phyloP scores from a whole-genome alignment of 148 eudicot species.

The Rhododendron kiyosumense region DNA sequence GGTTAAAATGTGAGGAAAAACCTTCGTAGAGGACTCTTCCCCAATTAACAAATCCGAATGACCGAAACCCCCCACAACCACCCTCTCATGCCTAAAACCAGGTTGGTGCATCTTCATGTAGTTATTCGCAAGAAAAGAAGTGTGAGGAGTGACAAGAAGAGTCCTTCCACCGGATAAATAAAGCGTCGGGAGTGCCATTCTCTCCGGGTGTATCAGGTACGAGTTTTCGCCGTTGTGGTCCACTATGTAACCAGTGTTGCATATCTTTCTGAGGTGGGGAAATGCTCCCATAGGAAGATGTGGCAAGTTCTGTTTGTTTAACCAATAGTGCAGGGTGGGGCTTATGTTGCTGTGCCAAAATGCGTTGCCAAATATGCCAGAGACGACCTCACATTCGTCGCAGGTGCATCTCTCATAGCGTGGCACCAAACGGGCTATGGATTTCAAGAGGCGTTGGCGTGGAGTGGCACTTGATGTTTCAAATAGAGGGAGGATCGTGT shows the following conservation, averaged over 20 bases:
- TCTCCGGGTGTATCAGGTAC: constrained; percentile 32
- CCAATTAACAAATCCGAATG: constrained; percentile 40
- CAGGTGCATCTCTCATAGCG: constrained; percentile 34
- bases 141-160: constrained; percentile 34
- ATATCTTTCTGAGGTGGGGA: constrained; percentile 36
- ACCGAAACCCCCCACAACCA: constrained; percentile 32
- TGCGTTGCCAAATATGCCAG: constrained; percentile 36
- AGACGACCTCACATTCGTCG: constrained; percentile 34
- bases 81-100: constrained; percentile 31
- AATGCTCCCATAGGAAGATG: constrained; percentile 38
- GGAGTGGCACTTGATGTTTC: constrained; percentile 13
- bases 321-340: constrained; percentile 24
- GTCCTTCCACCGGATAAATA: constrained; percentile 33
- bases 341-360: constrained; percentile 37
- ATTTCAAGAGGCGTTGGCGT: constrained; percentile 28
- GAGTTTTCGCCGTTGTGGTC: constrained; percentile 22
- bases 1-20: constrained; percentile 25
- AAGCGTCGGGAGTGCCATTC: constrained; percentile 27
- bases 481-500: constrained; percentile 19
- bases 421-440: constrained; percentile 28
- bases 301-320: constrained; percentile 27
- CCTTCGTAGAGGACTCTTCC: constrained; percentile 23
- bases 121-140: constrained; percentile 39
- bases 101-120: constrained; percentile 44
- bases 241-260: constrained; percentile 26